A percentile compares a stretch with the other conserved stretches of the same genome.
Evolutionary conservation across 2,329 filamentous ascomycete genomes (phyloP).

Genomic region (Periconia macrospinosa): DNA sequence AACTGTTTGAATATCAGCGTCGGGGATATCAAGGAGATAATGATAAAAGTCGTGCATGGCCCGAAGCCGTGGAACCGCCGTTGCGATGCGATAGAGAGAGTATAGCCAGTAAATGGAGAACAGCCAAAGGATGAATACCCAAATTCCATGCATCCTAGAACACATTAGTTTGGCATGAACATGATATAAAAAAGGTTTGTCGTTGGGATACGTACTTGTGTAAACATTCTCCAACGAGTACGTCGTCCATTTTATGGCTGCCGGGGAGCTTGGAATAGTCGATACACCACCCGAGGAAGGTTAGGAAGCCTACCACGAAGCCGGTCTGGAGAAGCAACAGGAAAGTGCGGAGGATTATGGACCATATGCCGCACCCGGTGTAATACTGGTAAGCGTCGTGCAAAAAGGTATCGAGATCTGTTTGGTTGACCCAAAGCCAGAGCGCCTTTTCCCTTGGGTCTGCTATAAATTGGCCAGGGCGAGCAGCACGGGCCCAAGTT

Average conservation of each 20-base stretch:
- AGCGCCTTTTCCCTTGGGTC: slow-evolving; percentile 76
- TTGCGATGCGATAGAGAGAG: slow-evolving; percentile 72
- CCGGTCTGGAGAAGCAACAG: slow-evolving; percentile 78
- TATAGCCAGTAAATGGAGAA: slow-evolving; percentile 85
- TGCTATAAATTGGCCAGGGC: slow-evolving; percentile 35
- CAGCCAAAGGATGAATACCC: slow-evolving; percentile 80
- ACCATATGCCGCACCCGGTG: slow-evolving; percentile 79
- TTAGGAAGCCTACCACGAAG: slow-evolving; percentile 81
- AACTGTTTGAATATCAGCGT: slow-evolving; percentile 87
- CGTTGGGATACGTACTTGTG: slow-evolving; percentile 29
- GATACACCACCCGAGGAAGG: slow-evolving; percentile 83
- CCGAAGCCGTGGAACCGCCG: slow-evolving; percentile 72
- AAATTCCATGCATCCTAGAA: slow-evolving; percentile 69
- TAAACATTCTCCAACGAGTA: slow-evolving; percentile 75
- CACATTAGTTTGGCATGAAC: not conserved
- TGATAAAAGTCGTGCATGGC: slow-evolving; percentile 85
- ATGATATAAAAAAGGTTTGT: not conserved
- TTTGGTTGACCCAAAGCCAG: slow-evolving; percentile 91
- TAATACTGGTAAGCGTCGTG: slow-evolving; percentile 86
- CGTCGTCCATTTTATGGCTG: slow-evolving; percentile 62
- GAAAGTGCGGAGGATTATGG: slow-evolving; percentile 72
- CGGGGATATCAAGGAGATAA: slow-evolving; percentile 78
- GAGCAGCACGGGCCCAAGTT: slow-evolving; percentile 24
- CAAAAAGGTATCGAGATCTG: slow-evolving; percentile 86
- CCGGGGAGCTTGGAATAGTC: slow-evolving; percentile 74